Base-by-base conservation (phyloP, 1,284 basidiomycete genomes). In the Cutaneotrichosporon sp. region DNA sequence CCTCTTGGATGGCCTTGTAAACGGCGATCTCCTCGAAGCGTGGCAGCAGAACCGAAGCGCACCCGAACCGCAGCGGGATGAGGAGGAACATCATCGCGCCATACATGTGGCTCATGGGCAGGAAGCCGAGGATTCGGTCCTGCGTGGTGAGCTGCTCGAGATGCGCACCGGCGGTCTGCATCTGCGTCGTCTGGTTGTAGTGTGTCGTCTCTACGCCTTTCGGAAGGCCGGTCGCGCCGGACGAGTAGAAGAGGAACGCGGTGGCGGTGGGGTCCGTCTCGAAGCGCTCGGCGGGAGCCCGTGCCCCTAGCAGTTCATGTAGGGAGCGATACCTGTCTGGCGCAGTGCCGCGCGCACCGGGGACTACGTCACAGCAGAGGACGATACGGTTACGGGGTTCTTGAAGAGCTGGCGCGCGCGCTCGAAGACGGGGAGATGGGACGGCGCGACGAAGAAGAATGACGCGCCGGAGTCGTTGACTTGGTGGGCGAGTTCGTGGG, bases 1-100 rank as follows among this genome's bases (percentile, higher is more conserved):
- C 83, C 36, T 83, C 82, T 73, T 90, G 89, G 70, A 91, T 92
- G 32, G 83, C 80, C 13, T 84, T 82, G 2, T 92, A 86, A 66
- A 92, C 88, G 30, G 69, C 31, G 7, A 72, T 66, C 51, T 79
- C 76, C 36, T 76, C 74, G 76, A 92, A 95, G 13, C 85, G 85
- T 0, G 86, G 82, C 73, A 90, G 84, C 56, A 96, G 78, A 30
- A 91, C 85, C 2, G 88, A 82, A 0, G 89, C 85, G 0, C 85
- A 77, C 1, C 88, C 88, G 6, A 80, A 73, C 4, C 82, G 78
- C 57, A 91, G 76, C 0, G 89, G 86, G 63, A 86, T 85, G 51
- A 87, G 83, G 0, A 92, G 68, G 10, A 88, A 78, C 10, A 62
- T 30, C 21, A 40, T 11, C 6, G 59, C 32, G 36, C 61, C 66